Evolutionary conservation across 305 asterid genomes (phyloP), one percentile per base, ranked within the genome.

Genomic region (Fraxinus paxiana): DNA sequence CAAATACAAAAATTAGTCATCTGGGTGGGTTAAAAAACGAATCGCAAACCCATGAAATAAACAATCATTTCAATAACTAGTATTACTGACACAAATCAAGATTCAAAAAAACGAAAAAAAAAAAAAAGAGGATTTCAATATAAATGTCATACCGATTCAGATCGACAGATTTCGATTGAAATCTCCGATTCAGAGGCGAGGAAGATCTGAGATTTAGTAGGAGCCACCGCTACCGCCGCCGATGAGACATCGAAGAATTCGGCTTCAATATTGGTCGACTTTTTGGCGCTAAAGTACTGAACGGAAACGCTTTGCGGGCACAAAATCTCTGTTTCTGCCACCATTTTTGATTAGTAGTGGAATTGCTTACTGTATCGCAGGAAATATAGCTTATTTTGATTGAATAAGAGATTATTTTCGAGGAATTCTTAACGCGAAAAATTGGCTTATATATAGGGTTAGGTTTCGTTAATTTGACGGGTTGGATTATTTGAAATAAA

Each of bases 311-410:
- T 83, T 77, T 83, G 78, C 56, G 80, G 87, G 77, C 87, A 84
- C n/a, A 86, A 26, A 83, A 86, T 34, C 48, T 89, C 88, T 73
- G 88, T 84, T 83, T 85, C 90, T 31, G 88, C 92, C 84, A 86
- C 91, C 92, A 89, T 89, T 37, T 81, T 83, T 77, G 76, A 30
- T 31, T 13, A 30, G 4, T 30, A 69, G 41, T 69, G 43, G 18
- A 65, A 69, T 13, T 24, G 72, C 72, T 63, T 63, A 63, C 6
- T 9, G 71, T 22, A 61, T 12, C 74, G 41, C 37, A 69, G 41
- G 74, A 30, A 15, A 69, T 30, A 69, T 30, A 5, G 74, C 35
- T 26, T 28, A 28, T 5, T 28, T 30, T 35, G 74, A 69, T 30
- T 5, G 73, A 26, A 28, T 1, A 26, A 65, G 34, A 26, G 73